Evolutionary conservation across 495 filamentous ascomycete species (phyloP), one percentile per base, ranked within the genome.

Genomic region (Hypoxylon trugodes): DNA sequence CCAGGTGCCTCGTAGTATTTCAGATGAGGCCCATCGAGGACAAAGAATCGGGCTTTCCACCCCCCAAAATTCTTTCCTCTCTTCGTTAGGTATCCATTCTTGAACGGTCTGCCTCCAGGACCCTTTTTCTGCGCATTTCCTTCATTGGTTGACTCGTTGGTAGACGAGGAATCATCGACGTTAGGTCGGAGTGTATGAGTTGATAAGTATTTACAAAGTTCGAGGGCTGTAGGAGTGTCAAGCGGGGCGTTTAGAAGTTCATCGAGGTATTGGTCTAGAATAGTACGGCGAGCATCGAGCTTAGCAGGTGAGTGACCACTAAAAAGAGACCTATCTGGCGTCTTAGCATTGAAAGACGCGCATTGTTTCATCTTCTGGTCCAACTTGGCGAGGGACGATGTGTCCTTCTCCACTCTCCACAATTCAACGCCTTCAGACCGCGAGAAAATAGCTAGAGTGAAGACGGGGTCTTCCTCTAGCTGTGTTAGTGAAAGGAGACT

Each of bases 11-110:
- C 95, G 69, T 92, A 97, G 72, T 98, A 98, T 68, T 89, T 92
- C 61, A 98, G 76, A 30, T 91, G 82, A 12, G 96, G 91, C 1
- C 92, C 92, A 68, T 98, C 91, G 0, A 98, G 84, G 38, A 96
- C 83, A 66, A 98, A 98, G 71, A 90, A 98, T 51, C 95, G 84
- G 12, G 91, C 92, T 73, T 98, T 98, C 95, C 95, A 98, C n/a
- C 95, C 95, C 19, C 95, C 95, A 75, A 98, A 98, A 65, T 97
- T 97, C 79, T 98, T 98, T 21, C 95, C 95, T 53, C 90, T 82
- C 77, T 98, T 98, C 5, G 95, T 97, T 25, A 98, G 79, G 79
- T 97, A 98, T 12, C 95, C 95, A 70, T 88, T 92, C 69, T 93
- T 94, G 60, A 87, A 80, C 1, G 89, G 86, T 50, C 86, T 86